phyloP scores from a whole-genome alignment of 169 alveolate species.

The Eimeria maxima region DNA sequence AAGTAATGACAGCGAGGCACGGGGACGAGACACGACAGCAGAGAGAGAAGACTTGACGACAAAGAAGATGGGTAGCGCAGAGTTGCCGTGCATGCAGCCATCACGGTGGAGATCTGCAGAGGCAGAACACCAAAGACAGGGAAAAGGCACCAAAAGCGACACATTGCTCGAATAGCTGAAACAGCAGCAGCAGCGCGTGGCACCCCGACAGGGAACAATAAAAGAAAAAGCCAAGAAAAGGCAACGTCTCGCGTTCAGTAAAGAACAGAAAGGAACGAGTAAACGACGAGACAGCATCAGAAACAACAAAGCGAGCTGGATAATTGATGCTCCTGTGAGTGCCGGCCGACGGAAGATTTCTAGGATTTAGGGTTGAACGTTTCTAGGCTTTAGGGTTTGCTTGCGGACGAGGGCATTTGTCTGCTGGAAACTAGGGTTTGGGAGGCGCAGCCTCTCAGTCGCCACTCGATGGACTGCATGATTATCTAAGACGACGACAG shows the following conservation, averaged over 20 bases:
- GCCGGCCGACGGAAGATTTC: not conserved
- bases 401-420: conserved; percentile 84
- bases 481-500: conserved; percentile 99
- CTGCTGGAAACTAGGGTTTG: conserved; percentile 90
- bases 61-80: conserved; percentile 97
- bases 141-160: no score
- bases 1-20: conserved; percentile 99
- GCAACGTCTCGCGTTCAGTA: no score
- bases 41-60: conserved; percentile 98
- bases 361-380: not conserved
- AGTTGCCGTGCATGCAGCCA: conserved; percentile 98
- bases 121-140: not conserved
- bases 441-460: conserved; percentile 91
- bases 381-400: not conserved
- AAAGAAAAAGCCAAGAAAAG: no score
- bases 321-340: no score
- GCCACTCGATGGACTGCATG: conserved; percentile 98
- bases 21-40: conserved; percentile 98
- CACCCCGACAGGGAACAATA: no score
- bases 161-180: no score
- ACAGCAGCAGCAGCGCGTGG: no score
- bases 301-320: no score
- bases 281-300: no score
- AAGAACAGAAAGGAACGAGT: no score
- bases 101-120: conserved; percentile 89